These are phyloP conservation scores for Lactarius tabidus DNA, from an alignment of 768 basidiomycete species.

Conservation along the genomic window DNA sequence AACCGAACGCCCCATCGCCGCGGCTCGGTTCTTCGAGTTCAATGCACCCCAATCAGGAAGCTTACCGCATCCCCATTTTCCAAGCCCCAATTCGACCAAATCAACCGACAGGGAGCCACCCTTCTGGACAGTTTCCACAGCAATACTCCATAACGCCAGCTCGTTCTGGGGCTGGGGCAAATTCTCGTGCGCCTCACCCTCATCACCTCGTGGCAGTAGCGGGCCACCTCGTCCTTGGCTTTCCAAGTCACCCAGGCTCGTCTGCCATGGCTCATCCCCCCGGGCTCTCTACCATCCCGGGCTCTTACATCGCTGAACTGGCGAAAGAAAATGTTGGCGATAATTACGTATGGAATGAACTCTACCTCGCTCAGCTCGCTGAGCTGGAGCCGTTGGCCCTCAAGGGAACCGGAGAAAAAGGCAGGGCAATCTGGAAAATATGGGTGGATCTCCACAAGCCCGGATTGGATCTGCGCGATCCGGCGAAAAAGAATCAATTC, in stretches of 20 bases:
- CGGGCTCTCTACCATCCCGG: not conserved
- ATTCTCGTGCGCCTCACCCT: not conserved
- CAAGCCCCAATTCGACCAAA: not conserved
- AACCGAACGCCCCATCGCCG: not conserved
- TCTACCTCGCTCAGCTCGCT: not conserved
- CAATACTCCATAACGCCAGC: not conserved
- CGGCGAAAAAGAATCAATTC: not conserved
- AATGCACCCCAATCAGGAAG: not conserved
- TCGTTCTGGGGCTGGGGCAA: not conserved
- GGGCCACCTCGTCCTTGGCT: not conserved
- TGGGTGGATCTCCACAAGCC: constrained; percentile 6
- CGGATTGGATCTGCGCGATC: not conserved
- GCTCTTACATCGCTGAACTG: not conserved
- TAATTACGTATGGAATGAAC: not conserved
- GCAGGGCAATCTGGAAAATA: not conserved
- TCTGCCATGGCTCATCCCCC: not conserved
- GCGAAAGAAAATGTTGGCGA: not conserved
- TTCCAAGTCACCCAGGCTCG: not conserved
- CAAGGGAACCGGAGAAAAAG: not conserved
- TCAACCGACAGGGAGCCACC: not conserved
- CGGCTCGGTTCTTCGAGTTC: not conserved
- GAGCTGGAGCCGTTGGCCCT: not conserved
- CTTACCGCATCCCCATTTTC: not conserved
- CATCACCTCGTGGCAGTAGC: not conserved
- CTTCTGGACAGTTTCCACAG: not conserved